These are phyloP conservation scores for Magnusiomyces clavatus DNA, from an alignment of 1,139 yeast species.

Conservation along the genomic window DNA sequence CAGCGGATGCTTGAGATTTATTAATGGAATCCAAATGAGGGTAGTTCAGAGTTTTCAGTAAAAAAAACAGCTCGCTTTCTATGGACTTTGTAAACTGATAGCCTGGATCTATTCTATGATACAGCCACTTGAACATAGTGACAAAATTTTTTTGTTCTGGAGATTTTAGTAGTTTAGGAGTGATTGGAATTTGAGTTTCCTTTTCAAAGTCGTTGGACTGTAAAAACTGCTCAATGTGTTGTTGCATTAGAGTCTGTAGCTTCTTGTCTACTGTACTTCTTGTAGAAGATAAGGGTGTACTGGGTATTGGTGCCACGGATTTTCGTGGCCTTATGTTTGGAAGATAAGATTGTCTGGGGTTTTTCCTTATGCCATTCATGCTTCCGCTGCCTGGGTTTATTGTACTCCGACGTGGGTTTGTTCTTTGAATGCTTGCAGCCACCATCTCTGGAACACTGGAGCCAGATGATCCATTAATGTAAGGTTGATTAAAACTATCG, in stretches of 20 bases:
- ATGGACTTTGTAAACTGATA: constrained; percentile 59
- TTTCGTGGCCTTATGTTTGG: too few species aligned
- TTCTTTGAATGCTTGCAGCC: too few species aligned
- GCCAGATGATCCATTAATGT: too few species aligned
- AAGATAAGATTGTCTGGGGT: too few species aligned
- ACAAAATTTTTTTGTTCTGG: constrained; percentile 90
- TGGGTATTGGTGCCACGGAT: background rate
- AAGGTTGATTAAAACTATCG: too few species aligned
- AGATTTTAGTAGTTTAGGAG: constrained; percentile 54
- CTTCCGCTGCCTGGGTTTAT: too few species aligned
- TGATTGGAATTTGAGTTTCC: constrained; percentile 63
- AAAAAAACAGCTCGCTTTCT: constrained; percentile 67
- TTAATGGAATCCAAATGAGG: constrained; percentile 77
- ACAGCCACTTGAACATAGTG: constrained; percentile 70
- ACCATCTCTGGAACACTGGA: too few species aligned
- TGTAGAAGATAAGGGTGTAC: background rate
- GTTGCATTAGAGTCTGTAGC: background rate
- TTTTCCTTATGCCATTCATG: too few species aligned
- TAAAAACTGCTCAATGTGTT: background rate
- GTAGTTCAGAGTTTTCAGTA: constrained; percentile 59
- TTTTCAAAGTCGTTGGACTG: constrained; percentile 52
- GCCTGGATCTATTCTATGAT: constrained; percentile 70
- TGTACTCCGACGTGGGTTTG: too few species aligned
- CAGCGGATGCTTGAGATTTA: constrained; percentile 82
- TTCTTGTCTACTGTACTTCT: background rate